Percentiles rank a stretch among this genome's conserved stretches.
Conservation (phyloP, 768 basidiomycete genomes). For the Rhodotorula babjevae region DNA sequence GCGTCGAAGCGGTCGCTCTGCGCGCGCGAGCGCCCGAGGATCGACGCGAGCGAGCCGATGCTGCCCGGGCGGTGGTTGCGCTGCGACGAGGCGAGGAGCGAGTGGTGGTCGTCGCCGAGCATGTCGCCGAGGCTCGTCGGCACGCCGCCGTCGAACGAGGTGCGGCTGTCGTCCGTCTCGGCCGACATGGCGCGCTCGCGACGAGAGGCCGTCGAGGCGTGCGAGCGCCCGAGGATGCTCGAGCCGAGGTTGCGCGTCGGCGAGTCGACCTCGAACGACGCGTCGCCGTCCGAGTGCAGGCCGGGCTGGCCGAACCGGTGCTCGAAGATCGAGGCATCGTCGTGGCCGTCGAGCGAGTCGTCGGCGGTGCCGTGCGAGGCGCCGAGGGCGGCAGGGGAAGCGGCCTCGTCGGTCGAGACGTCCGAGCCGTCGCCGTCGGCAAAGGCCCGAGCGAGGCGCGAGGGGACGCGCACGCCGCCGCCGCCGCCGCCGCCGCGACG, state of each 20-base stretch:
- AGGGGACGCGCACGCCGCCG: slow-evolving; percentile 8
- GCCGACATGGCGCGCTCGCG: background rate
- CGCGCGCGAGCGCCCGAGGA: slow-evolving; percentile 8
- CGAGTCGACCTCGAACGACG: slow-evolving; percentile 14
- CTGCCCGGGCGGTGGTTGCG: background rate
- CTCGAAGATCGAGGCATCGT: slow-evolving; percentile 14
- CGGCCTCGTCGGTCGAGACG: slow-evolving; percentile 7
- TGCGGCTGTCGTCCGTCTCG: slow-evolving; percentile 19
- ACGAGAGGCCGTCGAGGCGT: background rate
- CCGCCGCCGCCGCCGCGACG: slow-evolving; percentile 14
- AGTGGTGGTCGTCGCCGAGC: slow-evolving; percentile 1
- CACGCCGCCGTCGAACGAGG: slow-evolving; percentile 30
- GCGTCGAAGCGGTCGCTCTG: slow-evolving; percentile 7
- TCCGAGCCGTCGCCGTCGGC: slow-evolving; percentile 10
- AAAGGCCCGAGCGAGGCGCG: slow-evolving; percentile 8
- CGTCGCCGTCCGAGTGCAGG: slow-evolving; percentile 1
- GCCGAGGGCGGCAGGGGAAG: background rate
- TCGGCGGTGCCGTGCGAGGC: background rate
- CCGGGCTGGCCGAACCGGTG: slow-evolving; percentile 8
- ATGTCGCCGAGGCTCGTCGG: slow-evolving; percentile 22
- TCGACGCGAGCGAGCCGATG: slow-evolving; percentile 25
- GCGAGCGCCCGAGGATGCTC: background rate
- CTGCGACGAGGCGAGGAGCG: background rate
- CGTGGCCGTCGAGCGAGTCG: background rate
- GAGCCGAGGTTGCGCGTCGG: slow-evolving; percentile 10